Percentiles rank a stretch among this genome's conserved stretches.
Conservation (phyloP, 257 asterid species). For the Thymus mandschuricus region DNA sequence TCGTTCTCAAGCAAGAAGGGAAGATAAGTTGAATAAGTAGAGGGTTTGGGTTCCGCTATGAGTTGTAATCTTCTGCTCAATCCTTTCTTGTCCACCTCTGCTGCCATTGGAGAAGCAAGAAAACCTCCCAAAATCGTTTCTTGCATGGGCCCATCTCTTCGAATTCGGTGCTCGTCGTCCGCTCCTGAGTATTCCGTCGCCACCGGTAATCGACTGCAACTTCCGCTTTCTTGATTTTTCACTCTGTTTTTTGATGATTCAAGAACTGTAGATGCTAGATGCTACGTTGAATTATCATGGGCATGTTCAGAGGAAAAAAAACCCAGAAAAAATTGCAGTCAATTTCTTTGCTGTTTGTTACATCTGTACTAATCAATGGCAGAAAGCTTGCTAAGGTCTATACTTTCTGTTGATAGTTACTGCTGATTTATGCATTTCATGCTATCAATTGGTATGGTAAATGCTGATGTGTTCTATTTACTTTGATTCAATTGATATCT, state of each 20-base stretch:
- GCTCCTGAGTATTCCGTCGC: slow-evolving; percentile 46
- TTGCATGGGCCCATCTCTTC: slow-evolving; percentile 29
- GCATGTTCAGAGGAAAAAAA: neutral
- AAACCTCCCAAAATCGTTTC: slow-evolving; percentile 35
- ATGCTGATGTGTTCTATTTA: neutral
- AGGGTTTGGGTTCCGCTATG: slow-evolving; percentile 29
- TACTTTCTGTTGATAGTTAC: neutral
- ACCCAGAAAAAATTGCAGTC: neutral
- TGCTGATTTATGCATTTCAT: neutral
- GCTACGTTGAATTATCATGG: neutral
- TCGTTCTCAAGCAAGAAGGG: neutral
- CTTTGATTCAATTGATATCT: neutral
- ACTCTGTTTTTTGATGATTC: slow-evolving; percentile 3
- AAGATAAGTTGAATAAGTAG: neutral
- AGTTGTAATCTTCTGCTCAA: slow-evolving; percentile 42
- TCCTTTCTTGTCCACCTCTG: slow-evolving; percentile 41
- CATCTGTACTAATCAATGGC: too few species aligned
- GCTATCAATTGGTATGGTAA: neutral
- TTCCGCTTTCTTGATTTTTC: neutral
- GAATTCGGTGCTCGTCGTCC: slow-evolving; percentile 55
- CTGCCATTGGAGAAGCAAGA: slow-evolving; percentile 44
- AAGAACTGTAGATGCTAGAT: neutral
- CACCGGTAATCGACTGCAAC: slow-evolving; percentile 45
- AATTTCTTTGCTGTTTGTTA: neutral
- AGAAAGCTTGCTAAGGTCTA: neutral